These are phyloP conservation scores for Cyclanthera cordifolia DNA, from an alignment of 306 rosid genomes.

Conservation along the genomic window DNA sequence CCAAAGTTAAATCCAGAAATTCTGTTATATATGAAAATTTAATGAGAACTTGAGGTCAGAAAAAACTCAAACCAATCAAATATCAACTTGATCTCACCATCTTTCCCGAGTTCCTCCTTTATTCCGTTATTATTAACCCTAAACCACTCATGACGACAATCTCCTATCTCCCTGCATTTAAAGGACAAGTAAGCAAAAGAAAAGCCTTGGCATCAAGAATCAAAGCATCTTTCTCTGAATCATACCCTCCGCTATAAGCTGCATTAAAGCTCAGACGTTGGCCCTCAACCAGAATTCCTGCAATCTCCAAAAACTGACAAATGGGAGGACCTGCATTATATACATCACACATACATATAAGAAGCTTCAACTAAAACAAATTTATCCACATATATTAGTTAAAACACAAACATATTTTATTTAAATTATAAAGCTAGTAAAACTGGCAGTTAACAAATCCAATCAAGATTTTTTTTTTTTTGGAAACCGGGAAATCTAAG, in stretches of 20 bases:
- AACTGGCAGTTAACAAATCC: background rate
- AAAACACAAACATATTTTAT: background rate
- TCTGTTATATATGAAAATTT: conserved; percentile 33
- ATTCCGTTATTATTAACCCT: conserved; percentile 42
- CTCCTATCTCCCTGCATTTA: conserved; percentile 65
- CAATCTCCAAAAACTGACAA: conserved; percentile 62
- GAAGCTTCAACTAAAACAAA: background rate
- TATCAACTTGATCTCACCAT: conserved; percentile 38
- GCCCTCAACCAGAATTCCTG: conserved; percentile 76
- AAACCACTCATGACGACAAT: conserved; percentile 69
- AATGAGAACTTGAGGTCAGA: background rate
- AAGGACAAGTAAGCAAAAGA: conserved; percentile 14
- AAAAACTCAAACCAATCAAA: background rate
- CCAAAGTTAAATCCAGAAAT: conserved; percentile 65
- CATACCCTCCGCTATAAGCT: conserved; percentile 88
- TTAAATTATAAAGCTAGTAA: conserved; percentile 6
- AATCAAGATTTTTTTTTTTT: too few species aligned
- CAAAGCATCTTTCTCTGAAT: conserved; percentile 10
- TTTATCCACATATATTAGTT: background rate
- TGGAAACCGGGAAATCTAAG: too few species aligned
- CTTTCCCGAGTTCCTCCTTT: conserved; percentile 42
- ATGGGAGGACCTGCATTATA: conserved; percentile 69
- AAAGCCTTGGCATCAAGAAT: conserved; percentile 16
- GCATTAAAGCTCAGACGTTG: conserved; percentile 59
- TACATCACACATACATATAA: background rate